These are phyloP conservation scores for Bryum argenteum DNA, from an alignment of 225 moss, liverwort and hornwort genomes.

Conservation along the genomic window DNA sequence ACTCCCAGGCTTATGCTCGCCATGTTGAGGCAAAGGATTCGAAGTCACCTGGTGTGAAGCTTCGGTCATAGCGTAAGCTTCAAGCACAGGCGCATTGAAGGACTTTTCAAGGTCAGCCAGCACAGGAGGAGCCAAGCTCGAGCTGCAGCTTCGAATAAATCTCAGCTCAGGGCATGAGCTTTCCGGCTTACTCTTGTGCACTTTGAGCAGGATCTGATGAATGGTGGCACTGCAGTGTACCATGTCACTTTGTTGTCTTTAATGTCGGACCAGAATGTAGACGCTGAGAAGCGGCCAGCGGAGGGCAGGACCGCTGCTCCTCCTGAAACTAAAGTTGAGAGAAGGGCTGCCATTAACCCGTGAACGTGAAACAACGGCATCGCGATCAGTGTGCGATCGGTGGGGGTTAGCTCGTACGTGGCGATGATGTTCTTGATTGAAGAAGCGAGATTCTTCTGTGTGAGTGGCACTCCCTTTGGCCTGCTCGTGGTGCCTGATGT, in stretches of 20 bases:
- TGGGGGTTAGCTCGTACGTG: conserved; percentile 62
- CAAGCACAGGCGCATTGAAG: conserved; percentile 88
- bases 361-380: conserved; percentile 99
- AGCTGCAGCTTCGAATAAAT: conserved; percentile 91
- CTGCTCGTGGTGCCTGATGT: conserved; percentile 98
- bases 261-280: conserved; percentile 85
- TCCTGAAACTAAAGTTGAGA: conserved; percentile 75
- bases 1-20: conserved; percentile 84
- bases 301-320: conserved; percentile 81
- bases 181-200: conserved; percentile 78
- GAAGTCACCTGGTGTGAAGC: conserved; percentile 98
- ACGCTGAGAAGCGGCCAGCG: conserved; percentile 80
- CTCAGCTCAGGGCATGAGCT: conserved; percentile 72
- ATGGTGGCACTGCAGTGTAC: conserved; percentile 99
- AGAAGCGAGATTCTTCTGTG: conserved; percentile 74
- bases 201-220: conserved; percentile 87
- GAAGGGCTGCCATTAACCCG: conserved; percentile 87
- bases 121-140: conserved; percentile 84
- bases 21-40: conserved; percentile 82
- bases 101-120: conserved; percentile 68
- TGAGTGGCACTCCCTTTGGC: conserved; percentile 97
- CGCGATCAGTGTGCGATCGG: conserved; percentile 77
- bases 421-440: conserved; percentile 77
- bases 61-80: conserved; percentile 98
- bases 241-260: conserved; percentile 58